phyloP scores from a whole-genome alignment of 1,284 basidiomycete species.

The Polyporus tsugae region DNA sequence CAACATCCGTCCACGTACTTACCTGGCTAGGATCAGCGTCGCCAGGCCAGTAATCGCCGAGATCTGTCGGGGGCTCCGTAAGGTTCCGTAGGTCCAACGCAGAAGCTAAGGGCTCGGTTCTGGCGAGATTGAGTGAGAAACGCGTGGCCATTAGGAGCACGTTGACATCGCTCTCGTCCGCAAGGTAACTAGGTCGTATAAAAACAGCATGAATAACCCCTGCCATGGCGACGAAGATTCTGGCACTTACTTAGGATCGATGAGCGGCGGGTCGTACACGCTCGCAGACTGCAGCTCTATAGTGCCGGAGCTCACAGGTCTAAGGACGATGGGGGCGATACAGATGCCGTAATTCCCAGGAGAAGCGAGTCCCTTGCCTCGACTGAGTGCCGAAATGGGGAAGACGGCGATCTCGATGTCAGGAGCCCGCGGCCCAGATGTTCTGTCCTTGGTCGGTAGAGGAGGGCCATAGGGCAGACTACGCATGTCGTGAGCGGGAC shows the following conservation, averaged over 20 bases:
- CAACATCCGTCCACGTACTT: background rate
- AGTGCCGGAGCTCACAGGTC: constrained; percentile 43
- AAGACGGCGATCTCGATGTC: constrained; percentile 48
- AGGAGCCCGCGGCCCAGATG: constrained; percentile 43
- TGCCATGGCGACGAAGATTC: background rate
- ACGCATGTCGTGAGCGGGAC: background rate
- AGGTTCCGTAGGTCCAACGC: constrained; percentile 39
- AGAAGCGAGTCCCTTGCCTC: constrained; percentile 31
- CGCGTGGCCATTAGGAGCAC: constrained; percentile 40
- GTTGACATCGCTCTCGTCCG: constrained; percentile 37
- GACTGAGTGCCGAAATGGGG: constrained; percentile 40
- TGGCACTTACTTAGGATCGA: constrained; percentile 49
- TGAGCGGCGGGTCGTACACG: constrained; percentile 48
- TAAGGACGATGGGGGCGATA: constrained; percentile 38
- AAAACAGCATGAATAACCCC: too few species aligned
- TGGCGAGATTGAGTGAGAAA: constrained; percentile 36
- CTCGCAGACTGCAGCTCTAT: constrained; percentile 46
- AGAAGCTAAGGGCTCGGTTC: constrained; percentile 38
- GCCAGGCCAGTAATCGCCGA: constrained; percentile 39
- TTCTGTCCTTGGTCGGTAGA: constrained; percentile 28
- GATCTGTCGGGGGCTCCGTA: constrained; percentile 15
- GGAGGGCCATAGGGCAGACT: constrained; percentile 35
- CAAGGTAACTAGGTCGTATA: constrained; percentile 31
- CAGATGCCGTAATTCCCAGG: constrained; percentile 39
- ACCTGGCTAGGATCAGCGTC: constrained; percentile 39